These are phyloP conservation scores for Marasmius oreades DNA, from an alignment of 1,284 basidiomycete species.

Conservation along the genomic window DNA sequence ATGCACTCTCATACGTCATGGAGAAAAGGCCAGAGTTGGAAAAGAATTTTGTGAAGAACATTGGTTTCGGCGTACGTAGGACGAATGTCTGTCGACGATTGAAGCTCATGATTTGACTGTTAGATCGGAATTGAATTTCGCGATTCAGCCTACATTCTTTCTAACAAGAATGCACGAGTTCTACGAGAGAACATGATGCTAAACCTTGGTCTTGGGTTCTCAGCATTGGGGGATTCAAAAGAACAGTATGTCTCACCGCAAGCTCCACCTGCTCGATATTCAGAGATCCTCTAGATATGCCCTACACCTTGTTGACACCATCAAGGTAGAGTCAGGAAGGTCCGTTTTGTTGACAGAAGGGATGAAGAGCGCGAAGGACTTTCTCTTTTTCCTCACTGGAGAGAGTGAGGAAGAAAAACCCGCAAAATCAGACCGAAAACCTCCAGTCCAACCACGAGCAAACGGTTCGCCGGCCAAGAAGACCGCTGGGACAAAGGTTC, in stretches of 20 bases:
- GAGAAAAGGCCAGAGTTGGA: constrained; percentile 82
- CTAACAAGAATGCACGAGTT: constrained; percentile 72
- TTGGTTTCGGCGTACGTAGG: constrained; percentile 80
- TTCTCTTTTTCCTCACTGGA: constrained; percentile 80
- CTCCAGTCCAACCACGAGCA: constrained; percentile 43
- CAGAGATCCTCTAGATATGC: constrained; percentile 63
- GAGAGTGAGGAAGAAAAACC: constrained; percentile 52
- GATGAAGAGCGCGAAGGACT: constrained; percentile 79
- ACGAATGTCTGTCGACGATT: neutral
- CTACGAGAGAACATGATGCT: constrained; percentile 84
- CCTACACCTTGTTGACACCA: constrained; percentile 87
- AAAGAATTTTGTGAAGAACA: constrained; percentile 82
- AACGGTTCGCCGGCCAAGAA: constrained; percentile 73
- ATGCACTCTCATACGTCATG: constrained; percentile 70
- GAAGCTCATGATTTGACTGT: constrained; percentile 14
- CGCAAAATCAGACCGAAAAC: constrained; percentile 57
- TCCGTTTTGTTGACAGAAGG: constrained; percentile 81
- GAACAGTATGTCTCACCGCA: constrained; percentile 29
- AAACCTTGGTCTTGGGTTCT: constrained; percentile 82
- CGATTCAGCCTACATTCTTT: constrained; percentile 83
- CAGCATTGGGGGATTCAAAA: constrained; percentile 73
- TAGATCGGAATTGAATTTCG: constrained; percentile 95
- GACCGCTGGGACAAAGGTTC: constrained; percentile 76
- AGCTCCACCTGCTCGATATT: constrained; percentile 3
- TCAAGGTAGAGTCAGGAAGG: constrained; percentile 72